Evolutionary conservation across 345 rosid genomes (phyloP), one percentile per base, ranked within the genome.

Genomic region (Arabidopsis arenosa): DNA sequence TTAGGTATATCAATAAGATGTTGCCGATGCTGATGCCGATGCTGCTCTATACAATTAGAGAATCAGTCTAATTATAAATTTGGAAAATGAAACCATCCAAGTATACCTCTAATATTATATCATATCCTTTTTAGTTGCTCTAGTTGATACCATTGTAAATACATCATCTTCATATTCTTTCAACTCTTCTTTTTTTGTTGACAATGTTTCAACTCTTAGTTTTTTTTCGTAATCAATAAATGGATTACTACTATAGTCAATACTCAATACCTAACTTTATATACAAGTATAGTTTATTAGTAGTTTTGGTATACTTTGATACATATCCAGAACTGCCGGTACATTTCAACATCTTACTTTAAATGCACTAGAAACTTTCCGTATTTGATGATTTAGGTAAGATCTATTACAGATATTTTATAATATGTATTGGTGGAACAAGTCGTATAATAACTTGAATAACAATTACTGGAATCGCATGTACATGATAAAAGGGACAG

Each of bases 311-410:
- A 73, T 36, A 53, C 15, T 63, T 55, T 44, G 58, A 52, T 68
- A 52, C 65, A 35, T 52, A 76, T 44, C 65, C 41, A 75, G 48
- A 75, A 67, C 9, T 53, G 39, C 33, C 30, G 3, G 33, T 53
- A 44, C 37, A 63, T 11, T 63, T 76, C 80, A 76, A 70, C 66
- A 59, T 63, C 66, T 26, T 28, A 47, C 37, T 70, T 70, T 70
- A 58, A 77, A 21, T 55, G 62, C 76, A 35, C 66, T 45, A 77
- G 62, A 77, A 64, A 64, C 45, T 77, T 70, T 77, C 66, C 5
- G 37, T 56, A 70, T 37, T 39, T 56, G 61, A 17, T 53, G 4
- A 35, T 47, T 60, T 54, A 55, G 60, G 71, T 70, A 63, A 63
- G 66, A 76, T 76, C 37, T 68, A 13, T 3, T 4, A 41, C 36